Evolutionary conservation across 192 early-diverging fungal genomes (phyloP), one percentile per base, ranked within the genome.

Genomic region (Backusella psychrophila): DNA sequence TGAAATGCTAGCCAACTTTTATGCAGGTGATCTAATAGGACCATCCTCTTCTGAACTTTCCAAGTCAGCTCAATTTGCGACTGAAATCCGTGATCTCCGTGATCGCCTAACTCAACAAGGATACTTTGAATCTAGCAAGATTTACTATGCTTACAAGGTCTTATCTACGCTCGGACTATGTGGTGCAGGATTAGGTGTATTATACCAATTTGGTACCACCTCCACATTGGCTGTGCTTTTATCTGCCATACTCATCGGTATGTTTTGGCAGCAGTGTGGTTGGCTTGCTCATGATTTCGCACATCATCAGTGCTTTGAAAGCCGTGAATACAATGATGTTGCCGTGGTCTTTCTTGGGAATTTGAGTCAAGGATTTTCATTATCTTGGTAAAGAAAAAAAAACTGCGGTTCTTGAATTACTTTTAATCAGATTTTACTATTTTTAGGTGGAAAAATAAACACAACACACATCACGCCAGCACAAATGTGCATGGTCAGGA

Each of bases 261-360:
- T 94, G 66, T 94, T 92, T 76, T 95, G 88, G 90, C 94, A 95
- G 73, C 93, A 95, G 76, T 92, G 86, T 80, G 93, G 92, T 23
- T 95, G 94, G 93, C 80, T 94, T 17, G 87, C 93, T 12, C 94
- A 95, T 78, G 93, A 95, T 74, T 92, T 93, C 75, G 83, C 86
- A 72, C 93, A 95, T 78, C 92, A 94, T 82, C 93, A 94, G 72
- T 89, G 92, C 26, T 94, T 94, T 82, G 77, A 87, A 34, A 86
- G 90, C 78, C 88, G 93, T 69, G 69, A 76, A 35, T 82, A 82
- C 72, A 92, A 92, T 73, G 87, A 92, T 76, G 56, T 83, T 31
- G 53, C 90, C 36, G 89, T 90, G 17, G 88, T 89, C 80, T 84
- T 94, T 74, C 75, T 93, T 41, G 94, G 94, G 49, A 91, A 90